phyloP scores from a whole-genome alignment of 805 yeast genomes.

The Suhomyces prunicola region DNA sequence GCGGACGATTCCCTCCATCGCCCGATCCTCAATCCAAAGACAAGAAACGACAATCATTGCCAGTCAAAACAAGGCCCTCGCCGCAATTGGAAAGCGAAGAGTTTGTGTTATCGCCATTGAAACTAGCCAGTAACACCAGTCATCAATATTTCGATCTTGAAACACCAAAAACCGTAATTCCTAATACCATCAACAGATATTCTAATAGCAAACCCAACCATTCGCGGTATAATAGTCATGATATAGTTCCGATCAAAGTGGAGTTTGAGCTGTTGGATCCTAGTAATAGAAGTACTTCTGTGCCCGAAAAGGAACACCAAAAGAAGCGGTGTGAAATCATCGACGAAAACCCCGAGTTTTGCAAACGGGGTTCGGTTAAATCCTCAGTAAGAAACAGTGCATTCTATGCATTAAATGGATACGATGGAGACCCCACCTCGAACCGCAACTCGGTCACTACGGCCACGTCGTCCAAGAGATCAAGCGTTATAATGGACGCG shows the following conservation, averaged over 20 bases:
- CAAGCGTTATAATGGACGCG: conserved; percentile 25
- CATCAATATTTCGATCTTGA: conserved; percentile 9
- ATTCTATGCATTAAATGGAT: conserved; percentile 31
- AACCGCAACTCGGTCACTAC: conserved; percentile 14
- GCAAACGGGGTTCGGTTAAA: conserved; percentile 9
- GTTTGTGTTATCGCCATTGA: conserved; percentile 42
- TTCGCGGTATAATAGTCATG: conserved; percentile 41
- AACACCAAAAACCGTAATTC: neutral
- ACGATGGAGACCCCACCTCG: conserved; percentile 2
- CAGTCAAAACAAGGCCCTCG: conserved; percentile 24
- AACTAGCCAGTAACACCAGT: conserved; percentile 27
- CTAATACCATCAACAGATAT: conserved; percentile 18
- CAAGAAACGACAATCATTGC: conserved; percentile 34
- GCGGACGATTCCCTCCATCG: conserved; percentile 27
- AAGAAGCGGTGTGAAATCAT: conserved; percentile 9
- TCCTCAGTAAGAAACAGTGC: conserved; percentile 21
- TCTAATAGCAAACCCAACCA: conserved; percentile 32
- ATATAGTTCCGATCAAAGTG: conserved; percentile 40
- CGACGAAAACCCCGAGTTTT: conserved; percentile 10
- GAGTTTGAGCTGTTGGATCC: conserved; percentile 34
- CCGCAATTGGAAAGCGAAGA: conserved; percentile 24
- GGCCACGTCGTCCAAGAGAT: conserved; percentile 30
- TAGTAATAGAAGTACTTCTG: conserved; percentile 23
- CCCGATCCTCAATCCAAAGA: conserved; percentile 29
- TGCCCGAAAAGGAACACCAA: conserved; percentile 22